phyloP scores from a whole-genome alignment of 2,329 filamentous ascomycete genomes.

The Setomelanomma holmii region DNA sequence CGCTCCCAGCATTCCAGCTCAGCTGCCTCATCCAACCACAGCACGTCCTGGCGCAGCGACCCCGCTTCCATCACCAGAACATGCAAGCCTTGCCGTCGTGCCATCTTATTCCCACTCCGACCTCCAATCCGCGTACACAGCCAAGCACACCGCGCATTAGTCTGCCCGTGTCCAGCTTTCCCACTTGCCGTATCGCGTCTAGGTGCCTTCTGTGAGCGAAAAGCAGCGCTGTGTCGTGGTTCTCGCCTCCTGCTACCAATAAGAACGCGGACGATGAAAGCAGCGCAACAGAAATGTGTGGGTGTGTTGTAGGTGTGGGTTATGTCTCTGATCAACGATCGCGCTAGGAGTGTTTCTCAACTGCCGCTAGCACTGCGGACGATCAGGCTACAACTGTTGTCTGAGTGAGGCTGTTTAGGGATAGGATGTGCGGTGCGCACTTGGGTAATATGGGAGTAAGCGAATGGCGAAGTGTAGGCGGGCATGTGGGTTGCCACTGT shows the following conservation, averaged over 20 bases:
- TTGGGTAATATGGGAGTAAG: constrained; percentile 6
- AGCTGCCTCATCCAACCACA: too few species aligned
- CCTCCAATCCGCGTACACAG: not conserved
- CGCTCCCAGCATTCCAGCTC: too few species aligned
- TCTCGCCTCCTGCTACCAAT: too few species aligned
- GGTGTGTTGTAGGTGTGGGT: not conserved
- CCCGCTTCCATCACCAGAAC: too few species aligned
- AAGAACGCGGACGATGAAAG: too few species aligned
- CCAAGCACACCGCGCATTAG: not conserved
- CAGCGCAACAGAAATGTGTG: not conserved
- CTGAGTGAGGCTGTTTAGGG: not conserved
- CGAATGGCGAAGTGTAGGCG: constrained; percentile 1
- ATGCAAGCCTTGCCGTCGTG: not conserved
- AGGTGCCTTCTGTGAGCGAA: too few species aligned
- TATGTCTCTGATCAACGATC: not conserved
- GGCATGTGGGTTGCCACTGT: not conserved
- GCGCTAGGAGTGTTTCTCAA: constrained; percentile 1
- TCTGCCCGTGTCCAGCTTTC: not conserved
- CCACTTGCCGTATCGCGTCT: too few species aligned
- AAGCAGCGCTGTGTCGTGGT: not conserved
- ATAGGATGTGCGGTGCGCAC: not conserved
- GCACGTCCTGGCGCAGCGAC: too few species aligned
- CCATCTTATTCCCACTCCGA: not conserved
- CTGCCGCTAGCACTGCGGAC: not conserved
- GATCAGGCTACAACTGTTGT: not conserved